phyloP scores from a whole-genome alignment of 371 early-diverging fungal genomes.

The Mortierella sp. region DNA sequence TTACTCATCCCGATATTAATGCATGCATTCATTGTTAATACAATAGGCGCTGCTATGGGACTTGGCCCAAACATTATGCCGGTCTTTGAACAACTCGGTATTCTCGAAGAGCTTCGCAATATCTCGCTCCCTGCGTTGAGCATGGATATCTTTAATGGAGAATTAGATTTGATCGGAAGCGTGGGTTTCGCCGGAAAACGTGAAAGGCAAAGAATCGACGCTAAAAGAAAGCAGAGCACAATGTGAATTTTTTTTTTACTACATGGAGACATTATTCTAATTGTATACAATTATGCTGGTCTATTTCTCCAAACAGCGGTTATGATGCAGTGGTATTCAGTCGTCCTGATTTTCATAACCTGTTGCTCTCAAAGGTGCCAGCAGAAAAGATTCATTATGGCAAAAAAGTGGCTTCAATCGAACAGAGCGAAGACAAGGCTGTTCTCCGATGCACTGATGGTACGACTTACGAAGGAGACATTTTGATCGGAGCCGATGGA shows the following conservation, averaged over 20 bases:
- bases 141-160: background rate
- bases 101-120: constrained; percentile 6
- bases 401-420: constrained; percentile 24
- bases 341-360: constrained; percentile 21
- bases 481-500: constrained; percentile 43
- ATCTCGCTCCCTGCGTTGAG: constrained; percentile 2
- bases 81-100: constrained; percentile 19
- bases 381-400: constrained; percentile 20
- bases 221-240: background rate
- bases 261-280: too few species aligned
- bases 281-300: background rate
- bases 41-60: constrained; percentile 28
- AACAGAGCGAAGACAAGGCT: constrained; percentile 18
- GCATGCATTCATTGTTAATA: background rate
- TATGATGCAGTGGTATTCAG: constrained; percentile 26
- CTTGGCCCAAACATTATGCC: constrained; percentile 20
- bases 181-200: constrained; percentile 4
- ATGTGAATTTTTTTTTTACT: background rate
- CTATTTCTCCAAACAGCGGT: constrained; percentile 15
- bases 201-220: background rate
- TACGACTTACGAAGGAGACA: constrained; percentile 29
- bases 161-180: constrained; percentile 14
- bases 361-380: constrained; percentile 28
- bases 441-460: constrained; percentile 26
- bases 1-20: background rate